Evolutionary conservation across 345 rosid genomes (phyloP), one percentile per base, ranked within the genome.

Genomic region (Excoecaria agallocha): DNA sequence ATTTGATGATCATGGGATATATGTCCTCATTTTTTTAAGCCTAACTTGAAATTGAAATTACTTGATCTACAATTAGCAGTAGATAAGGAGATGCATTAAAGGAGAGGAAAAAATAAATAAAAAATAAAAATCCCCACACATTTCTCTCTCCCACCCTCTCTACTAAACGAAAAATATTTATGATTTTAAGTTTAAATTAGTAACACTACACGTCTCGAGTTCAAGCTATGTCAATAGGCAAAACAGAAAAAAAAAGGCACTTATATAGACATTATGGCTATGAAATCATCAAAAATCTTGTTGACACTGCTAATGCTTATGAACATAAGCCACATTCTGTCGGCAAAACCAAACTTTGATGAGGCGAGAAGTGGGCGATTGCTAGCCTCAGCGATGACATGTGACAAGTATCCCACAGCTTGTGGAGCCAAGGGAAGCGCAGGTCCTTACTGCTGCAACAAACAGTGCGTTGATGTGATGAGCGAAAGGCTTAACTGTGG

Each of bases 381-480:
- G 46, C 48, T 62, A 62, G 48, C 66, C 22, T 37, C 30, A 30
- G 30, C n/a, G 22, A 24, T 66, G 63, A 65, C 39, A 64, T 41
- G 76, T 9, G n/a, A 74, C 64, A 64, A 65, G 24, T 24, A 30
- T 70, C 87, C 84, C 0, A 59, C 68, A 1, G 56, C 77, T 48
- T 82, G 85, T 51, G 67, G 82, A 2, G 59, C n/a, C 49, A 22
- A 75, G 78, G 68, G 76, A 16, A 82, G 85, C 22, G 41, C 68
- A 0, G 78, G 85, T 22, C 85, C 85, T 1, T 64, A 82, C 43
- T 84, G 87, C 64, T 84, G 85, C 79, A 77, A 61, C 64, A 82
- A 66, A 51, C 70, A 61, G 52, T 82, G 87, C 57, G 83, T 82
- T 30, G 50, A 84, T n/a, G 78, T 79, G 71, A 39, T 51, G 66